A percentile compares a stretch with the other conserved stretches of the same genome.
These are phyloP conservation scores for Mollisia scopiformis DNA, from an alignment of 2,329 filamentous ascomycete genomes.

Conservation along the genomic window DNA sequence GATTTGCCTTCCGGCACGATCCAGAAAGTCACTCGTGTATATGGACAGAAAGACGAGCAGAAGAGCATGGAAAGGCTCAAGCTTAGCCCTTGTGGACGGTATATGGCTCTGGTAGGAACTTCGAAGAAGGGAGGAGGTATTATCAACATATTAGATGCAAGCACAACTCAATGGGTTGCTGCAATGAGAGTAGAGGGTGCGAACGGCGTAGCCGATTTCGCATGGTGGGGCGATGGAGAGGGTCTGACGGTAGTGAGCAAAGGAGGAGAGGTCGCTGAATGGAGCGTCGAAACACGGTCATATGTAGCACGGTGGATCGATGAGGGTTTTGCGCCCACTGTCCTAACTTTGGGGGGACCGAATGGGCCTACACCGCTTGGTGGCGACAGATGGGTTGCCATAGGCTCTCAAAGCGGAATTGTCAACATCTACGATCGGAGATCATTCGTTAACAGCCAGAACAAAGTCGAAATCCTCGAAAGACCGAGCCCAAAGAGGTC, in stretches of 20 bases:
- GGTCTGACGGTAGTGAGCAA: constrained; percentile 83
- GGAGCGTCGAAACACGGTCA: constrained; percentile 68
- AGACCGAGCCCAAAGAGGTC: constrained; percentile 72
- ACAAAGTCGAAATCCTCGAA: constrained; percentile 58
- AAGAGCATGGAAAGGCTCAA: constrained; percentile 90
- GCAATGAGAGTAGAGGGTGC: constrained; percentile 81
- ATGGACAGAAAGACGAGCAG: constrained; percentile 80
- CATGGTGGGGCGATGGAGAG: constrained; percentile 86
- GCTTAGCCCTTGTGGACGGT: constrained; percentile 81
- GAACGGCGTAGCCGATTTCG: constrained; percentile 86
- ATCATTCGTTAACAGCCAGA: constrained; percentile 41
- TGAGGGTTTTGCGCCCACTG: constrained; percentile 84
- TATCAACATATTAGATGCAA: constrained; percentile 81
- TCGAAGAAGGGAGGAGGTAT: constrained; percentile 84
- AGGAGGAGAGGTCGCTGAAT: constrained; percentile 90
- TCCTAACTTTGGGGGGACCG: constrained; percentile 75
- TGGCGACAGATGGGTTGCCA: constrained; percentile 84
- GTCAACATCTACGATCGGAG: constrained; percentile 89
- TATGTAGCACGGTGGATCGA: constrained; percentile 87
- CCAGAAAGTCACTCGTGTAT: constrained; percentile 78
- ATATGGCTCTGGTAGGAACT: constrained; percentile 82
- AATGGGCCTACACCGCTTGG: constrained; percentile 64
- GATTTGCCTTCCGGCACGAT: constrained; percentile 80
- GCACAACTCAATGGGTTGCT: constrained; percentile 84
- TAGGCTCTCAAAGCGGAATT: constrained; percentile 85